Base-by-base conservation (phyloP, 805 yeast genomes). In the Kuraishia floccosa region DNA sequence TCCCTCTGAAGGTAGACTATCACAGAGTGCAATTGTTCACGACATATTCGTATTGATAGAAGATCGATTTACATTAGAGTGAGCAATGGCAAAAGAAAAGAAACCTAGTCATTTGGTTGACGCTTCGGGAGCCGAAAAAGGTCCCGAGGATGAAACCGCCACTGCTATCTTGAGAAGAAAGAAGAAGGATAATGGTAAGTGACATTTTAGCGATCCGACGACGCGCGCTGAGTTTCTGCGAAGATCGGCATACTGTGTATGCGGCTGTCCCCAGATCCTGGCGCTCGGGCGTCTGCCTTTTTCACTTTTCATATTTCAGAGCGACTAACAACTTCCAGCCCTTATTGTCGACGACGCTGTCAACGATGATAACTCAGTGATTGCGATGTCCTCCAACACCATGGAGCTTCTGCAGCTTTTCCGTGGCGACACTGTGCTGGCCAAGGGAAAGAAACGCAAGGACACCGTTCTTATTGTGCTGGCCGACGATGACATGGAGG, bases 341-440 rank as follows among this genome's bases (percentile, higher is more conserved):
- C 65, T 91, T 45, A 63, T 91, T 40, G 97, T 91, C 31, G 99
- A 91, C 52, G 98, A 91, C 60, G 97, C 99, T 41, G 76, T 79
- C 47, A 85, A 83, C 47, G 99, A 91, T 57, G 99, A 91, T 58
- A 91, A 91, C 61, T 86, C 97, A 18, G 93, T 89, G 41, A 83
- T 91, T 54, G 81, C 96, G 31, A 83, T 91, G 79, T 80, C 93
- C 22, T 82, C 95, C 12, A 79, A 79, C 56, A 91, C 97, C 12
- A 84, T 91, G 94, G 98, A 91, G 52, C 68, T 79, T 48, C 67
- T 91, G 38, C 94, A 91, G 58, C 69, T 91, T 54, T 91, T 91
- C 72, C 76, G 97, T 40, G 99, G 99, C 46, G 99, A 91, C 53
- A 91, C 97, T 22, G 97, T 91, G 14, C 65, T 86, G 38, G 95